Base-by-base conservation (phyloP, 2,329 filamentous ascomycete genomes). In the Cytospora chrysosperma region DNA sequence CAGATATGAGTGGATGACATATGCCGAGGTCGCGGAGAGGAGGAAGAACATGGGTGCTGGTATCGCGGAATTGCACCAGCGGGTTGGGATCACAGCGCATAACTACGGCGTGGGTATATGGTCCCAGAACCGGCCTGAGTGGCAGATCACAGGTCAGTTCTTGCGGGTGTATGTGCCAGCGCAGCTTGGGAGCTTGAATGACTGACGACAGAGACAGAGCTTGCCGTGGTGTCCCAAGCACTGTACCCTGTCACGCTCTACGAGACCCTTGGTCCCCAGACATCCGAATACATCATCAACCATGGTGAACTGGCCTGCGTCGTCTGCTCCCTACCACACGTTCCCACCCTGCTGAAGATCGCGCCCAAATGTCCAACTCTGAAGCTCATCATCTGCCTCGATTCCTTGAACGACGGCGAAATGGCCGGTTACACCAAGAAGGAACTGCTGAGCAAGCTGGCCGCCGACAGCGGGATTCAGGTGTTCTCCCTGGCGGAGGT, bases 221-320 rank as follows among this genome's bases (percentile, higher is more conserved):
- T 98, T 72, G 95, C 87, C 47, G 88, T 91, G 74, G 87, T 91
- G 78, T 95, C 93, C 15, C 95, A 98, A 76, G 86, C 89, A 9
- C 85, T 98, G 32, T 98, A 84, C 78, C 91, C 90, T 26, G 93
- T 99, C 61, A 97, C 94, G 6, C 88, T 99, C 57, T 99, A 99
- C 80, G 95, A 98, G 76, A 97, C 94, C 15, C 85, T 99, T 6
- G 94, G 94, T 12, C 89, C 94, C 15, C 92, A 97, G 69, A 87
- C 93, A 2, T 93, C 91, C 63, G 93, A 98, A 78, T 98, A 91
- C 79, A 97, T 99, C 76, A 90, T 98, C 79, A 96, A 96, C 77
- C 94, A 98, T 75, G 87, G 92, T 61, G 84, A 88, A 67, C 80
- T 98, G 62, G 76, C 82, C 64, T 91, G 88, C 71, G 86, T 98